Percentiles rank a stretch among this genome's conserved stretches.
These are phyloP conservation scores for Yueomyces sinensis DNA, from an alignment of 805 yeast genomes.

Conservation along the genomic window DNA sequence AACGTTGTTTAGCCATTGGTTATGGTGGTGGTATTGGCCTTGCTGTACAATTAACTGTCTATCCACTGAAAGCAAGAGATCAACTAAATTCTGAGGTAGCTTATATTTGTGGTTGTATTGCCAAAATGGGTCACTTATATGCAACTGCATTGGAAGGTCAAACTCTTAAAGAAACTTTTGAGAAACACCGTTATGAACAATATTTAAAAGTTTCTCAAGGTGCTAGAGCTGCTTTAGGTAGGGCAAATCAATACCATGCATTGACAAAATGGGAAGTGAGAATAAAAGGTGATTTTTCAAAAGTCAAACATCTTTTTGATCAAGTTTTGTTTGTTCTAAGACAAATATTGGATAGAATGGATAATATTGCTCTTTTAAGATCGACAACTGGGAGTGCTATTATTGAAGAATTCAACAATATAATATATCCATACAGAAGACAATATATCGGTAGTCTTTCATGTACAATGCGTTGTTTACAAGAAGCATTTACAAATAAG, in stretches of 20 bases:
- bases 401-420: constrained; percentile 30
- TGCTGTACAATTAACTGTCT: constrained; percentile 31
- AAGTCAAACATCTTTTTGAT: constrained; percentile 26
- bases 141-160: constrained; percentile 32
- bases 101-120: constrained; percentile 27
- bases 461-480: constrained; percentile 29
- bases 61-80: constrained; percentile 36
- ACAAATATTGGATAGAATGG: constrained; percentile 35
- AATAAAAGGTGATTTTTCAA: constrained; percentile 32
- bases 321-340: constrained; percentile 34
- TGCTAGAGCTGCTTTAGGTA: constrained; percentile 26
- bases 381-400: constrained; percentile 33
- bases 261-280: constrained; percentile 35
- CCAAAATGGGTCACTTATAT: constrained; percentile 26
- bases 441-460: constrained; percentile 31
- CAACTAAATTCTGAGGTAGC: constrained; percentile 31
- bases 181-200: constrained; percentile 21
- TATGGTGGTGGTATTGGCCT: constrained; percentile 38
- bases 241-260: constrained; percentile 30
- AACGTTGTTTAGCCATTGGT: constrained; percentile 36
- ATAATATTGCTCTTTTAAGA: constrained; percentile 31
- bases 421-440: constrained; percentile 31
- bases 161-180: constrained; percentile 13
- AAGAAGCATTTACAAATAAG: constrained; percentile 31
- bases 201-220: constrained; percentile 24